Conservation (phyloP, 2,329 filamentous ascomycete genomes). For the Pseudogymnoascus sp. region DNA sequence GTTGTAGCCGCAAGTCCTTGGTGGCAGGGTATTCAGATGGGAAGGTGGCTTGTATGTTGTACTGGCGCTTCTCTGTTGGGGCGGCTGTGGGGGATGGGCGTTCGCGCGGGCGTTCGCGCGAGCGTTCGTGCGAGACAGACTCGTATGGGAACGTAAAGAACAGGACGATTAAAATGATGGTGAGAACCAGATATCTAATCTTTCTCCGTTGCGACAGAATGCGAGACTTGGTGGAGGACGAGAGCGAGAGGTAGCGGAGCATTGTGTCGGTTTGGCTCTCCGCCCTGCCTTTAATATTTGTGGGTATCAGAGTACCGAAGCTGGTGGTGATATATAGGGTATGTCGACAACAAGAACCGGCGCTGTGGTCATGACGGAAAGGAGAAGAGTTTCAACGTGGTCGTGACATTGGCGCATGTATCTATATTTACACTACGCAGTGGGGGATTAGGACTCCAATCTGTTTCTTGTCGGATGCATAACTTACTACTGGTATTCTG, state of each 20-base stretch:
- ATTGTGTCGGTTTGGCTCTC: neutral
- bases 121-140: neutral
- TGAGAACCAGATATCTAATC: slow-evolving; percentile 6
- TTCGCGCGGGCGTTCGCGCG: neutral
- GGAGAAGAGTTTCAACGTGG: neutral
- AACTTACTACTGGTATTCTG: neutral
- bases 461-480: neutral
- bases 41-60: slow-evolving; percentile 12
- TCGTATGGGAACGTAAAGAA: neutral
- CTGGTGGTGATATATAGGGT: neutral
- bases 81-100: neutral
- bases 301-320: neutral
- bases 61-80: neutral
- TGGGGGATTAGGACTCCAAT: neutral
- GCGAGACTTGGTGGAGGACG: neutral
- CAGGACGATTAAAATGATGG: neutral
- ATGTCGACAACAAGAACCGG: neutral
- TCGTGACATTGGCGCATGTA: neutral
- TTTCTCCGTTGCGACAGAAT: slow-evolving; percentile 1
- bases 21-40: slow-evolving; percentile 5
- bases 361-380: neutral
- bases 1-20: slow-evolving; percentile 9
- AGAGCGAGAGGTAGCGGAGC: neutral
- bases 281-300: neutral
- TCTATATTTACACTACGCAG: neutral